phyloP scores from a whole-genome alignment of 2,329 filamentous ascomycete species.

The Drechslera avenae region DNA sequence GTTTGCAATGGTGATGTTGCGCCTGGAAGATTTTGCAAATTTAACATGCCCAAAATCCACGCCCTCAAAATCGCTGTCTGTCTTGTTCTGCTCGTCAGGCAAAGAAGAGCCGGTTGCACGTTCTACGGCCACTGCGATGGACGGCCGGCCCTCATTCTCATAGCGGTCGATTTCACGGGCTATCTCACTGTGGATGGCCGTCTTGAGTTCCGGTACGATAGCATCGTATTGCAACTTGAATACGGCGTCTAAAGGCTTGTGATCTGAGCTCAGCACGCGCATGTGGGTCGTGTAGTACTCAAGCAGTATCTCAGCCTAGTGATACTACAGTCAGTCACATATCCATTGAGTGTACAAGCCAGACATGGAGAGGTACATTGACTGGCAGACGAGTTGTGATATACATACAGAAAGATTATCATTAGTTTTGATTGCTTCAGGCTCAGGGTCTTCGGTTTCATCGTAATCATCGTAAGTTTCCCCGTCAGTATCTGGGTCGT shows the following conservation, averaged over 20 bases:
- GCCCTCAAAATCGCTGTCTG: slow-evolving; percentile 55
- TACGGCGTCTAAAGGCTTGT: slow-evolving; percentile 85
- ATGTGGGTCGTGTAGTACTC: slow-evolving; percentile 86
- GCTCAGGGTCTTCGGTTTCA: slow-evolving; percentile 49
- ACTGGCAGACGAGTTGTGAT: neutral
- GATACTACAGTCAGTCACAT: neutral
- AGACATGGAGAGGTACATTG: no score
- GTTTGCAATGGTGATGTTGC: slow-evolving; percentile 84
- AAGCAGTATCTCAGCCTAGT: slow-evolving; percentile 57
- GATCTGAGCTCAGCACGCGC: slow-evolving; percentile 87
- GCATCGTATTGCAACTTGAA: slow-evolving; percentile 87
- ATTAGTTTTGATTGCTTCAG: slow-evolving; percentile 60
- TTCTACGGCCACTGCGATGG: slow-evolving; percentile 82
- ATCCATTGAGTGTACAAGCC: no score
- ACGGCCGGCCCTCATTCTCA: slow-evolving; percentile 87
- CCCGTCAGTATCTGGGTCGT: slow-evolving; percentile 81
- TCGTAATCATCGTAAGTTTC: slow-evolving; percentile 48
- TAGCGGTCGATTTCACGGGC: slow-evolving; percentile 85
- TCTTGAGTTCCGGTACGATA: slow-evolving; percentile 82
- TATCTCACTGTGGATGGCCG: slow-evolving; percentile 82
- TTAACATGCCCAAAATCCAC: slow-evolving; percentile 80
- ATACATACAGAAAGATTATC: slow-evolving; percentile 57
- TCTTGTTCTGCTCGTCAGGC: slow-evolving; percentile 32
- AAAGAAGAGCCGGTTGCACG: slow-evolving; percentile 38
- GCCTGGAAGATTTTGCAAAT: slow-evolving; percentile 69